These are phyloP conservation scores for Melanopsichium pennsylvanicum DNA, from an alignment of 1,284 basidiomycete genomes.

Conservation along the genomic window DNA sequence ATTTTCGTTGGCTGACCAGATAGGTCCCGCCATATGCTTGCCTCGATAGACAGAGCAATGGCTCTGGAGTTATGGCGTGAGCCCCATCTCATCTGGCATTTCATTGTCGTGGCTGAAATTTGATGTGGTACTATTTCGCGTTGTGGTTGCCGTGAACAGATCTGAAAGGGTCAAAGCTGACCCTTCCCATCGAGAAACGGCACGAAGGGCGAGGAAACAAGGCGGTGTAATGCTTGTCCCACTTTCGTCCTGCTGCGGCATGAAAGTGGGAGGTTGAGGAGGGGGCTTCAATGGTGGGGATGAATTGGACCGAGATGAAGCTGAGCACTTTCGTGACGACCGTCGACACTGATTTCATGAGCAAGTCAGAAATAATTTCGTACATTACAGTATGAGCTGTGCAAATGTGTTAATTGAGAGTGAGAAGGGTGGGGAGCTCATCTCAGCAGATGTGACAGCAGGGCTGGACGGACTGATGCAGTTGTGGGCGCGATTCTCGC, in stretches of 20 bases:
- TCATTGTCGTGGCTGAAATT: background rate
- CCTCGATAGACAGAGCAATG: background rate
- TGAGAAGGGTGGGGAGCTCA: too few species aligned
- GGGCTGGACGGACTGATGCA: too few species aligned
- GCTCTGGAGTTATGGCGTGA: background rate
- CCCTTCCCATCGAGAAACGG: background rate
- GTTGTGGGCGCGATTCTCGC: too few species aligned
- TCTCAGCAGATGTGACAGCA: too few species aligned
- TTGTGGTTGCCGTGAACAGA: background rate
- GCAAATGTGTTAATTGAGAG: too few species aligned
- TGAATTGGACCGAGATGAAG: constrained; percentile 16
- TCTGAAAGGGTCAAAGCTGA: background rate
- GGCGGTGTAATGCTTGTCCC: constrained; percentile 3
- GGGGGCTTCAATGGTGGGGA: constrained; percentile 12
- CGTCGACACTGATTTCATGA: background rate
- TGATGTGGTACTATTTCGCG: background rate
- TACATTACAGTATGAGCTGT: too few species aligned
- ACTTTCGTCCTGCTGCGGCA: constrained; percentile 3
- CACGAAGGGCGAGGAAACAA: background rate
- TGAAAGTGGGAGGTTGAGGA: constrained; percentile 9
- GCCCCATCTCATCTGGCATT: constrained; percentile 30
- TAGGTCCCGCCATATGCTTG: constrained; percentile 4
- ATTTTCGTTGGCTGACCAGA: background rate
- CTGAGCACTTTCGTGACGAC: background rate
- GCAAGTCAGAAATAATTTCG: too few species aligned